Percentiles rank a stretch among this genome's conserved stretches.
Evolutionary conservation across 192 early-diverging fungal species (phyloP).

Genomic region (Coemansia umbellata): DNA sequence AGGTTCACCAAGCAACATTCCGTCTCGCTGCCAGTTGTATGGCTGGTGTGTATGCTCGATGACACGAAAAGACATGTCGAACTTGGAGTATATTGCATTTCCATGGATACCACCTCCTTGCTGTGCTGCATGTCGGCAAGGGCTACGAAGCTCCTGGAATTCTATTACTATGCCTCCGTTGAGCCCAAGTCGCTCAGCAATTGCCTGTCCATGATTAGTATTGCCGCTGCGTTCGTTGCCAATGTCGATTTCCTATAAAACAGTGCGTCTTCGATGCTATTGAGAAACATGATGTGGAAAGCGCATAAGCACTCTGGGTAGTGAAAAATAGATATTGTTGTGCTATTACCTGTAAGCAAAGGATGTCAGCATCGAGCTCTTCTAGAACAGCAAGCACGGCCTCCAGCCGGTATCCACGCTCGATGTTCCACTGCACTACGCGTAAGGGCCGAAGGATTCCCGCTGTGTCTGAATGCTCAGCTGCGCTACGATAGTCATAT

Average conservation of each 20-base stretch:
- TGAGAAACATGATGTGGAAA: too few species aligned
- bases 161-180: constrained; percentile 69
- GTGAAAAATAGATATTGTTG: background rate
- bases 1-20: constrained; percentile 59
- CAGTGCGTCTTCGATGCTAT: too few species aligned
- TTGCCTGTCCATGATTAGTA: constrained; percentile 58
- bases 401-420: constrained; percentile 70
- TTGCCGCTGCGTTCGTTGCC: constrained; percentile 63
- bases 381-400: constrained; percentile 54
- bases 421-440: constrained; percentile 79
- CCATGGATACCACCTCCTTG: constrained; percentile 79
- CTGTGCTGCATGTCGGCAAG: constrained; percentile 52
- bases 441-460: constrained; percentile 51
- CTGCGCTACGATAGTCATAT: constrained; percentile 29
- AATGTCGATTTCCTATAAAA: constrained; percentile 68
- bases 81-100: constrained; percentile 68
- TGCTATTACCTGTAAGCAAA: constrained; percentile 56
- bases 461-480: background rate
- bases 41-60: constrained; percentile 66
- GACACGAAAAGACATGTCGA: constrained; percentile 58
- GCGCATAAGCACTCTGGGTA: too few species aligned
- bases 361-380: constrained; percentile 64
- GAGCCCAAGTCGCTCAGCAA: constrained; percentile 56
- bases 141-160: constrained; percentile 67
- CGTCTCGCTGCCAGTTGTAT: constrained; percentile 67